phyloP scores from a whole-genome alignment of 345 rosid genomes.

The Alliaria petiolata region DNA sequence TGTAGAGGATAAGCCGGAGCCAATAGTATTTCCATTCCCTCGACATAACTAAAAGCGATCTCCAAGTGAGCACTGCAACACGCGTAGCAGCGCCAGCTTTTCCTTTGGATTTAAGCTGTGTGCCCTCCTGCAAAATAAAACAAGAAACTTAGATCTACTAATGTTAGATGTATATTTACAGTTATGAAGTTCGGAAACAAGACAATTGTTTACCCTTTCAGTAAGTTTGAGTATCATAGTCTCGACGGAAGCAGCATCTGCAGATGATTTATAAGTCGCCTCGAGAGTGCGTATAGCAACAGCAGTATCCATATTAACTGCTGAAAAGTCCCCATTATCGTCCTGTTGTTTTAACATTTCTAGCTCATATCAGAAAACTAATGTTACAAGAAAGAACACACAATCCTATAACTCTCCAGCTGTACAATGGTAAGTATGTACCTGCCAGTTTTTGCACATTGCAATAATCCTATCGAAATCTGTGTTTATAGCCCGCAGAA shows the following conservation, averaged over 20 bases:
- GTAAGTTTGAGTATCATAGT: slow-evolving; percentile 73
- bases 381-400: slow-evolving; percentile 1
- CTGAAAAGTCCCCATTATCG: slow-evolving; percentile 93
- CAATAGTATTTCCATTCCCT: slow-evolving; percentile 99
- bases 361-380: background rate
- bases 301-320: slow-evolving; percentile 99
- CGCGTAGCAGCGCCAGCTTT: slow-evolving; percentile 70
- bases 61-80: slow-evolving; percentile 93
- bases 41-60: slow-evolving; percentile 86
- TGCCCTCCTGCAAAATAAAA: slow-evolving; percentile 71
- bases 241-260: slow-evolving; percentile 90
- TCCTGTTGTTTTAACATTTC: slow-evolving; percentile 46
- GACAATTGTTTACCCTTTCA: slow-evolving; percentile 52
- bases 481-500: slow-evolving; percentile 93
- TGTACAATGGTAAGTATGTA: too few species aligned
- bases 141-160: background rate
- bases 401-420: background rate
- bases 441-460: slow-evolving; percentile 99
- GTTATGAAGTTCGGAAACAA: background rate
- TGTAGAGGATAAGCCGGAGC: slow-evolving; percentile 86
- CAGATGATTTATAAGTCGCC: slow-evolving; percentile 88
- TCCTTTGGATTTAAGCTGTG: slow-evolving; percentile 86
- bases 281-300: slow-evolving; percentile 98
- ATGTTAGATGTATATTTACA: background rate
- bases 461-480: slow-evolving; percentile 98